These are phyloP conservation scores for Ochromonas danica DNA, from an alignment of 108 stramenopile genomes.

Conservation along the genomic window DNA sequence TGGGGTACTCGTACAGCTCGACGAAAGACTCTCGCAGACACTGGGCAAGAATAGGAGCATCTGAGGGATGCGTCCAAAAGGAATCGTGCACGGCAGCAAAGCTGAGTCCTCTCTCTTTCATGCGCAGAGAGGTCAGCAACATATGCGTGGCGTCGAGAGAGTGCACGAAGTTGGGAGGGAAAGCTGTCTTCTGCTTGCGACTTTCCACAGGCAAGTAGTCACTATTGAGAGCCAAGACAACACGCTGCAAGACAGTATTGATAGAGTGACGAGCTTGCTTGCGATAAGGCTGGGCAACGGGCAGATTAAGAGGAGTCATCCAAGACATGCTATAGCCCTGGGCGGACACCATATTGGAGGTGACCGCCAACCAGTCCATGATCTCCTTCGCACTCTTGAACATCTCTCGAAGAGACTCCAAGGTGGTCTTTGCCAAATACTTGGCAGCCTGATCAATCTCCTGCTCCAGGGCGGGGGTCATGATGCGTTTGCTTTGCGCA, in stretches of 20 bases:
- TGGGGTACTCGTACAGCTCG: slow-evolving; percentile 82
- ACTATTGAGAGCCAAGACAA: slow-evolving; percentile 70
- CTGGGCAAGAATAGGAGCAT: slow-evolving; percentile 54
- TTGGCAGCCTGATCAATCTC: slow-evolving; percentile 75
- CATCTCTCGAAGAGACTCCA: slow-evolving; percentile 88
- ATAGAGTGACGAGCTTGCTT: slow-evolving; percentile 65
- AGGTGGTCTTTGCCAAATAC: slow-evolving; percentile 83
- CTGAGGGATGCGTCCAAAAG: slow-evolving; percentile 97
- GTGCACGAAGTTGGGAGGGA: slow-evolving; percentile 99
- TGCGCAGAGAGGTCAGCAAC: slow-evolving; percentile 94
- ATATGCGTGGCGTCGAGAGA: slow-evolving; percentile 98
- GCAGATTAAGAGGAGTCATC: slow-evolving; percentile 95
- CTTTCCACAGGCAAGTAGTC: slow-evolving; percentile 81
- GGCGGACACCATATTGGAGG: slow-evolving; percentile 75
- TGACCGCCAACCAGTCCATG: slow-evolving; percentile 91
- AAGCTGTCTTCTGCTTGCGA: slow-evolving; percentile 82
- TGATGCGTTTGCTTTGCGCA: slow-evolving; percentile 39
- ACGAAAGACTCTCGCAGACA: slow-evolving; percentile 67
- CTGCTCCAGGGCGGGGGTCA: slow-evolving; percentile 51
- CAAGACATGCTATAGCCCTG: slow-evolving; percentile 90
- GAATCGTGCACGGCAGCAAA: slow-evolving; percentile 98
- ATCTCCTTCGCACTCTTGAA: slow-evolving; percentile 87
- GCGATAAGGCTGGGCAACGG: slow-evolving; percentile 96
- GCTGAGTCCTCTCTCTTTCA: slow-evolving; percentile 78
- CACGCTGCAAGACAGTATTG: slow-evolving; percentile 82